phyloP scores from a whole-genome alignment of 306 rosid species.

The Trifolium dubium region DNA sequence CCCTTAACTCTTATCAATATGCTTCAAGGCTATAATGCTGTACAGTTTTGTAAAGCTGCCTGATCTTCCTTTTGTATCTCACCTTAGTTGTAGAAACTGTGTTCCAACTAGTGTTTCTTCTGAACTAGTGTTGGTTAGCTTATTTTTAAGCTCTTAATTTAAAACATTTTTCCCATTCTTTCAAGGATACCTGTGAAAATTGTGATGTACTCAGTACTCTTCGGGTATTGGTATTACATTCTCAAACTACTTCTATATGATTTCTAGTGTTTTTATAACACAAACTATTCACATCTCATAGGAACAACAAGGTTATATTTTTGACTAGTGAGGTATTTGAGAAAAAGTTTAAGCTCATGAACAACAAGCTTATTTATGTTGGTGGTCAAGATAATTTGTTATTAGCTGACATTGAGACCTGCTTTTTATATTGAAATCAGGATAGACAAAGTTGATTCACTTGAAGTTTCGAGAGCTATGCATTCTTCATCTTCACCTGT shows the following conservation, averaged over 20 bases:
- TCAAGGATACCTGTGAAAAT: neutral
- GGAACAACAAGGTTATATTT: conserved; percentile 9
- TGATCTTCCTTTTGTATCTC: too few relatives aligned
- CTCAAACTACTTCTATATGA: conserved; percentile 4
- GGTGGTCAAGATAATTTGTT: conserved; percentile 37
- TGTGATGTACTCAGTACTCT: conserved; percentile 9
- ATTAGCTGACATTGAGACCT: conserved; percentile 1
- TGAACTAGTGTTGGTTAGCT: neutral
- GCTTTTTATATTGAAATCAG: conserved; percentile 44
- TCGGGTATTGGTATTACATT: neutral
- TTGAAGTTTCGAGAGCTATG: conserved; percentile 47
- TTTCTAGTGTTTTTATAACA: conserved; percentile 25
- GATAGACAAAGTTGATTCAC: conserved; percentile 37
- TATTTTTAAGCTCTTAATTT: neutral
- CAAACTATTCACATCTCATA: conserved; percentile 28
- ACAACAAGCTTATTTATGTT: neutral
- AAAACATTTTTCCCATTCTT: neutral
- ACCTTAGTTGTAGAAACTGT: too few relatives aligned
- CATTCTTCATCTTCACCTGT: conserved; percentile 61
- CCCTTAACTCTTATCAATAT: too few relatives aligned
- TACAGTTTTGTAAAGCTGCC: too few relatives aligned
- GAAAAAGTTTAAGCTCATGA: neutral
- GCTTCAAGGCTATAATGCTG: too few relatives aligned
- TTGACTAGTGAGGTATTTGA: conserved; percentile 18
- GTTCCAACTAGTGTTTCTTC: too few relatives aligned